Percentiles rank a stretch among this genome's conserved stretches.
These are phyloP conservation scores for Nakazawaea sp. DNA, from an alignment of 805 yeast genomes.

Conservation along the genomic window DNA sequence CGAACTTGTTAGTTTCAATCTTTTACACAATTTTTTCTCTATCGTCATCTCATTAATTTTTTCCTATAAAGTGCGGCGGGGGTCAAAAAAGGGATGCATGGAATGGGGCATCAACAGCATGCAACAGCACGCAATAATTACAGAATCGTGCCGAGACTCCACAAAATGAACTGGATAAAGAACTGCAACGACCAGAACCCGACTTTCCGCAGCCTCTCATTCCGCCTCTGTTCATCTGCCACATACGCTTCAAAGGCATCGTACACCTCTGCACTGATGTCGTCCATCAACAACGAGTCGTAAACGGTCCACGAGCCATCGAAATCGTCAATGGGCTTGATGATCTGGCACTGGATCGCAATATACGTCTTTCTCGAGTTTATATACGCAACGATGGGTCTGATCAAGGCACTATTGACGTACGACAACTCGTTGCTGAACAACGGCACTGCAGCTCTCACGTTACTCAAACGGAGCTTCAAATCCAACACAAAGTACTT, in stretches of 20 bases:
- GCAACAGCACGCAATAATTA: no score
- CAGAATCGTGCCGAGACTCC: slow-evolving; percentile 80
- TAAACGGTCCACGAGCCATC: slow-evolving; percentile 96
- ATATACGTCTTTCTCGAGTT: slow-evolving; percentile 86
- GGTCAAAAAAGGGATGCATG: no score
- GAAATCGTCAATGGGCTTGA: slow-evolving; percentile 74
- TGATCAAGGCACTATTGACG: slow-evolving; percentile 81
- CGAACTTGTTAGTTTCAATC: no score
- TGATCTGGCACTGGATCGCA: slow-evolving; percentile 77
- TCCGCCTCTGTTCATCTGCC: slow-evolving; percentile 75
- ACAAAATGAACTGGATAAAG: slow-evolving; percentile 69
- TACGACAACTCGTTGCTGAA: slow-evolving; percentile 86
- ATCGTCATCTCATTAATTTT: no score
- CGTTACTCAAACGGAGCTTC: slow-evolving; percentile 73
- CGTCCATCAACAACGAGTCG: slow-evolving; percentile 88
- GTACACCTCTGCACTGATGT: slow-evolving; percentile 81
- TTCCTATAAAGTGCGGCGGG: no score
- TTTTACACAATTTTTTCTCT: no score
- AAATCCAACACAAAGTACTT: slow-evolving; percentile 72
- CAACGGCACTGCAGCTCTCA: slow-evolving; percentile 83
- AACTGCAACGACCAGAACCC: slow-evolving; percentile 92
- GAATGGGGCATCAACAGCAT: no score
- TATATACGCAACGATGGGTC: slow-evolving; percentile 95
- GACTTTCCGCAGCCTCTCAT: slow-evolving; percentile 68
- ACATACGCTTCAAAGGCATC: slow-evolving; percentile 87